phyloP scores from a whole-genome alignment of 1,284 basidiomycete genomes.

The Malassezia pachydermatis region DNA sequence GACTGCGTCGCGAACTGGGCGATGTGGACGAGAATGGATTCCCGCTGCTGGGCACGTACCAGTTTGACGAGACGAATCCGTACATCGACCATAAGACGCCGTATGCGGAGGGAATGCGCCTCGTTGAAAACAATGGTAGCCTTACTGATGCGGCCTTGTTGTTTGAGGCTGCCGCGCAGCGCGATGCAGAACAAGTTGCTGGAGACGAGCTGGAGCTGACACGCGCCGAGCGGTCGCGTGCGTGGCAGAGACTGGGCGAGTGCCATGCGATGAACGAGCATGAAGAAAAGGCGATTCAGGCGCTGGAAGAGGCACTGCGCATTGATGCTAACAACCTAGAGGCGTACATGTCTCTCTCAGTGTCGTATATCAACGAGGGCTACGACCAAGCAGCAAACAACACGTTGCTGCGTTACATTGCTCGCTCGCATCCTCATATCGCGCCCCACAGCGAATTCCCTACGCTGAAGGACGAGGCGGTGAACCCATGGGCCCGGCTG shows the following conservation, averaged over 20 bases:
- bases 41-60: slow-evolving; percentile 38
- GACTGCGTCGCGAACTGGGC: slow-evolving; percentile 30
- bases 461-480: slow-evolving; percentile 46
- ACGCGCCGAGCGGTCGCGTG: slow-evolving; percentile 57
- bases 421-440: slow-evolving; percentile 60
- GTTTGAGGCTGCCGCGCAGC: slow-evolving; percentile 65
- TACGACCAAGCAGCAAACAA: slow-evolving; percentile 78
- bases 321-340: slow-evolving; percentile 66
- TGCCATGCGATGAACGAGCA: slow-evolving; percentile 90
- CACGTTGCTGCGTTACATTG: slow-evolving; percentile 78
- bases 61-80: slow-evolving; percentile 54
- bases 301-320: slow-evolving; percentile 53
- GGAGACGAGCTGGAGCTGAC: slow-evolving; percentile 62
- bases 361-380: slow-evolving; percentile 92
- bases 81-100: slow-evolving; percentile 55
- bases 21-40: slow-evolving; percentile 37
- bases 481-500: slow-evolving; percentile 72
- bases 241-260: slow-evolving; percentile 88
- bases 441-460: slow-evolving; percentile 56
- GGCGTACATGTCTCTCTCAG: slow-evolving; percentile 57
- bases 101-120: slow-evolving; percentile 55
- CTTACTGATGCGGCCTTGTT: slow-evolving; percentile 72
- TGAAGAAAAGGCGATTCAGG: slow-evolving; percentile 54
- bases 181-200: slow-evolving; percentile 24
- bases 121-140: slow-evolving; percentile 64